Base-by-base conservation (phyloP, 2,329 filamentous ascomycete genomes). In the Calonectria pteridis region DNA sequence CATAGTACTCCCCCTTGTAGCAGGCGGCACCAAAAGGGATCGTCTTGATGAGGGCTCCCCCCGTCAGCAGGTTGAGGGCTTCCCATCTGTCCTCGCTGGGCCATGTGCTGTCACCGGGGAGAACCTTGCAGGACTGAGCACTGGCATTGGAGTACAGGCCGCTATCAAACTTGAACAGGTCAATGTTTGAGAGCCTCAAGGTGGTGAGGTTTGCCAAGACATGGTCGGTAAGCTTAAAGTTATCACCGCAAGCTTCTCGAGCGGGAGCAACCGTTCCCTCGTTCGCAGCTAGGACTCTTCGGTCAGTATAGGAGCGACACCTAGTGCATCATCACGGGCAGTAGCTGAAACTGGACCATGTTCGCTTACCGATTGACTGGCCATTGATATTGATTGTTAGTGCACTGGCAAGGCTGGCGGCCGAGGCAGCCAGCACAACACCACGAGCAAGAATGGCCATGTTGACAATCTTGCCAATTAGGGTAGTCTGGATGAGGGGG, bases 31-130 rank as follows among this genome's bases (percentile, higher is more conserved):
- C 82, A 16, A 82, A 71, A 0, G 82, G 83, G 3, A 81, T 76
- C 0, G 82, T 83, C 76, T 81, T 75, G 69, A 84, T 80, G 26
- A 84, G 76, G 10, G 78, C 79, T n/a, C 80, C 81, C n/a, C 80
- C 81, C 6, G 53, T 73, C 13, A 85, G 76, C 28, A 83, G 55
- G 40, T 85, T 72, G 37, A 86, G 83, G 18, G 84, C 62, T 11
- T 79, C 76, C 83, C 83, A 84, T 2, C 79, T 74, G 7, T 73
- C 28, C 3, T 73, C 62, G 1, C 66, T 73, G 3, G 83, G 83
- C 77, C 81, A 84, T 7, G 77, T 63, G 3, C 69, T 18, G 58
- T 84, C 83, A 16, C 81, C 81, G 10, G 82, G 83, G 33, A 81
- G 82, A 0, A 77, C 78, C 76, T 84, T 84, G 78, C 83, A 84